Percentiles rank a stretch among this genome's conserved stretches.
These are phyloP conservation scores for Magnolia sinica DNA, from an alignment of 164 flowering plant genomes.

Conservation along the genomic window DNA sequence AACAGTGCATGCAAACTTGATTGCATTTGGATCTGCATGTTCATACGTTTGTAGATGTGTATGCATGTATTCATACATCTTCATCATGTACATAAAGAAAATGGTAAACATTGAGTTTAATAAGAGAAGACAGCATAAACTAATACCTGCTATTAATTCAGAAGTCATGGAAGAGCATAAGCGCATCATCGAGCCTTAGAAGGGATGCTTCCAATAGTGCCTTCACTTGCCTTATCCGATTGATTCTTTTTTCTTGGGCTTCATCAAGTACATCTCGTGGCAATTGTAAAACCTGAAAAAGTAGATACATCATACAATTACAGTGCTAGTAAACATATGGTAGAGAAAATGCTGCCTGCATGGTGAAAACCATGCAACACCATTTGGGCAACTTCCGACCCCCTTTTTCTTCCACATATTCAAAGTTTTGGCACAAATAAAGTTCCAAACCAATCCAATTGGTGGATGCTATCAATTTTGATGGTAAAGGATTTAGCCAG, in stretches of 20 bases:
- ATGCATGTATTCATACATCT: neutral
- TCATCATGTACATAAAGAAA: neutral
- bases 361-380: no score
- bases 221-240: constrained; percentile 20
- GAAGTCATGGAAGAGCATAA: constrained; percentile 63
- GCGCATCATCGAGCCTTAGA: constrained; percentile 61
- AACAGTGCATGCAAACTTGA: neutral
- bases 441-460: no score
- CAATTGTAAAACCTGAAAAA: constrained; percentile 37
- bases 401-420: no score
- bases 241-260: constrained; percentile 15
- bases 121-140: neutral
- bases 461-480: no score
- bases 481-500: no score
- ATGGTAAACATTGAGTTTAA: neutral
- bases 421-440: no score
- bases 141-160: constrained; percentile 13
- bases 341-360: no score
- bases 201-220: constrained; percentile 42
- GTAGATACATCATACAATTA: neutral
- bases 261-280: constrained; percentile 32
- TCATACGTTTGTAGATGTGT: neutral
- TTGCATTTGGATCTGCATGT: neutral
- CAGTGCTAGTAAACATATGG: no score
- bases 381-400: no score